A percentile compares a stretch with the other conserved stretches of the same genome.
phyloP scores from a whole-genome alignment of 225 moss, liverwort and hornwort species.

The Bryoerythrophyllum caledonicum region DNA sequence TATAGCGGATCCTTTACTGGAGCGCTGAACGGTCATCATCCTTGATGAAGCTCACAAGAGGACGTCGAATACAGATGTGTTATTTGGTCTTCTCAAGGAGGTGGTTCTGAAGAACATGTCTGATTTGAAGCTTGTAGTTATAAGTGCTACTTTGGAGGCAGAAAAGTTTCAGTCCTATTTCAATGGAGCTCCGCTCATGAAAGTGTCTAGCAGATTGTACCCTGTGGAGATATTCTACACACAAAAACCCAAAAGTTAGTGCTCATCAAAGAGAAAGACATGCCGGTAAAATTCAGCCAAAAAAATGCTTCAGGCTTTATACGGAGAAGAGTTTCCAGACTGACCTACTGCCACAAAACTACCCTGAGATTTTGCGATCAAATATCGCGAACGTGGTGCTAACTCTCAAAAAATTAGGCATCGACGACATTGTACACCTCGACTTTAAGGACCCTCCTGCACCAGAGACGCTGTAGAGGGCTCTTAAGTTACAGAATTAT shows the following conservation, averaged over 20 bases:
- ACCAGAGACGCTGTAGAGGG: conserved; percentile 94
- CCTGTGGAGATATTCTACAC: conserved; percentile 98
- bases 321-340: conserved; percentile 93
- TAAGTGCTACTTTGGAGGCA: conserved; percentile 96
- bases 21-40: conserved; percentile 92
- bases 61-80: conserved; percentile 92
- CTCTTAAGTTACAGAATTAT: conserved; percentile 86
- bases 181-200: conserved; percentile 91
- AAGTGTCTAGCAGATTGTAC: conserved; percentile 90
- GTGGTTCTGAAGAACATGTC: conserved; percentile 88
- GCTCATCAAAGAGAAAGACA: conserved; percentile 96
- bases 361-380: conserved; percentile 89
- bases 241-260: conserved; percentile 92
- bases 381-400: conserved; percentile 89
- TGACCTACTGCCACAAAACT: conserved; percentile 90
- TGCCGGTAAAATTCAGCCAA: conserved; percentile 92
- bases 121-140: conserved; percentile 93
- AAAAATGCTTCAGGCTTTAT: conserved; percentile 91
- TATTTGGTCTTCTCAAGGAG: conserved; percentile 90
- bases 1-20: conserved; percentile 92
- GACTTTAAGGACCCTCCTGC: conserved; percentile 99
- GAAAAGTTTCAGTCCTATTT: conserved; percentile 96
- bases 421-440: conserved; percentile 95
- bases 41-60: conserved; percentile 95
- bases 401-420: conserved; percentile 87